Conservation (phyloP, 192 early-diverging fungal genomes). For the Allomyces macrogynus region DNA sequence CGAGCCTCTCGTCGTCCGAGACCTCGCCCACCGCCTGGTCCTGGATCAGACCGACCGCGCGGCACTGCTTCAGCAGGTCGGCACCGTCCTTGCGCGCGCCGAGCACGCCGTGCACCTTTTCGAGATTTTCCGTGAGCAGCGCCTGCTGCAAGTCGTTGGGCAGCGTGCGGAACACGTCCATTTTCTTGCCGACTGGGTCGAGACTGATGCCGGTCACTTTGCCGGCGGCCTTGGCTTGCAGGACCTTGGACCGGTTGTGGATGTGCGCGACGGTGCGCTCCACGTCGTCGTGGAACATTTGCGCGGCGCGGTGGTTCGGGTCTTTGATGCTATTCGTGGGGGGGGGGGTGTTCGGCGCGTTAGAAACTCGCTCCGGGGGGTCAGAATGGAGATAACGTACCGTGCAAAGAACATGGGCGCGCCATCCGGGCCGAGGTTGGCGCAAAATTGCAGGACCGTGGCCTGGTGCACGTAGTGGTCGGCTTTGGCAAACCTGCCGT, state of each 20-base stretch:
- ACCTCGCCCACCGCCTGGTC: not conserved
- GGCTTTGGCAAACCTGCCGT: conserved; percentile 41
- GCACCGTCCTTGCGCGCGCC: conserved; percentile 2
- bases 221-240: conserved; percentile 25
- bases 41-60: not conserved
- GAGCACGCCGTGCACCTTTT: conserved; percentile 64
- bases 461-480: conserved; percentile 60
- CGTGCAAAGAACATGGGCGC: conserved; percentile 64
- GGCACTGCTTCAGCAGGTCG: not conserved
- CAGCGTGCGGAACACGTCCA: conserved; percentile 48
- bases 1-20: conserved; percentile 2
- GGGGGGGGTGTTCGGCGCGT: conserved; percentile 15
- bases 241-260: conserved; percentile 42
- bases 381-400: conserved; percentile 9
- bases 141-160: conserved; percentile 55
- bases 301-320: conserved; percentile 30
- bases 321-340: conserved; percentile 19
- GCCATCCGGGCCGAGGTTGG: conserved; percentile 61
- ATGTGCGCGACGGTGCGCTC: conserved; percentile 64
- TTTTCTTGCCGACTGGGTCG: conserved; percentile 30
- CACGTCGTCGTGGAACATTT: conserved; percentile 76
- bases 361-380: conserved; percentile 7
- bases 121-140: conserved; percentile 50
- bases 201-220: conserved; percentile 19
- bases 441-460: conserved; percentile 67